A percentile compares a stretch with the other conserved stretches of the same genome.
These are phyloP conservation scores for Hypoxylon crocopeplum DNA, from an alignment of 495 filamentous ascomycete species.

Conservation along the genomic window DNA sequence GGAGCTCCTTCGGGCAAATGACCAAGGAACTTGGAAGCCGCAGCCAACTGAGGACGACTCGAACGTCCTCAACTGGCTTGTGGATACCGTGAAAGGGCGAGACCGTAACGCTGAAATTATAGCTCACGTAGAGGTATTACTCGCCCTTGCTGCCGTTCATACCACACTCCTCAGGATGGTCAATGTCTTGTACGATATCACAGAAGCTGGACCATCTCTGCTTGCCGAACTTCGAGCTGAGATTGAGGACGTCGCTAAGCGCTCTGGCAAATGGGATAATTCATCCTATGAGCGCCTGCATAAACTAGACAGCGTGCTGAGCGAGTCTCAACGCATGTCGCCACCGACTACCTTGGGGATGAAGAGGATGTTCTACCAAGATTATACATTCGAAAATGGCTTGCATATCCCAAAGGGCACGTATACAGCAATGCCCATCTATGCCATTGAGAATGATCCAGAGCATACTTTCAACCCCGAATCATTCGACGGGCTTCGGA, in stretches of 20 bases:
- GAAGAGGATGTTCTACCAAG: conserved; percentile 11
- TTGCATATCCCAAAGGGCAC: conserved; percentile 20
- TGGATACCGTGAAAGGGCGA: not conserved
- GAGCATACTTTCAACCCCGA: conserved; percentile 17
- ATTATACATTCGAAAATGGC: conserved; percentile 18
- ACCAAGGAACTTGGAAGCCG: not conserved
- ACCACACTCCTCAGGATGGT: conserved; percentile 7
- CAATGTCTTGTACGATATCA: conserved; percentile 14
- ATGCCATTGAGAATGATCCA: conserved; percentile 31
- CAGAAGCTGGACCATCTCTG: not conserved
- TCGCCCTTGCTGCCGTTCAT: conserved; percentile 5
- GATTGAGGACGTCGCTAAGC: not conserved
- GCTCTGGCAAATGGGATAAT: not conserved
- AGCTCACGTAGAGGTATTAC: not conserved
- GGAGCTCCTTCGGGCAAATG: conserved; percentile 2
- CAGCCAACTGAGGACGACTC: not conserved
- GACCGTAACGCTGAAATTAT: not conserved
- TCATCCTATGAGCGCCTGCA: conserved; percentile 1
- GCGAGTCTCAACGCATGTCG: conserved; percentile 17
- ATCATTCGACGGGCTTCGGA: conserved; percentile 30
- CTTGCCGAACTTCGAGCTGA: not conserved
- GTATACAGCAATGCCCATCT: conserved; percentile 10
- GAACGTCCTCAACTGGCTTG: conserved; percentile 15
- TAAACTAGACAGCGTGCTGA: conserved; percentile 19
- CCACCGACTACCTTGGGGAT: conserved; percentile 3